Conservation (phyloP, 1,284 basidiomycete genomes). For the Malassezia brasiliensis region DNA sequence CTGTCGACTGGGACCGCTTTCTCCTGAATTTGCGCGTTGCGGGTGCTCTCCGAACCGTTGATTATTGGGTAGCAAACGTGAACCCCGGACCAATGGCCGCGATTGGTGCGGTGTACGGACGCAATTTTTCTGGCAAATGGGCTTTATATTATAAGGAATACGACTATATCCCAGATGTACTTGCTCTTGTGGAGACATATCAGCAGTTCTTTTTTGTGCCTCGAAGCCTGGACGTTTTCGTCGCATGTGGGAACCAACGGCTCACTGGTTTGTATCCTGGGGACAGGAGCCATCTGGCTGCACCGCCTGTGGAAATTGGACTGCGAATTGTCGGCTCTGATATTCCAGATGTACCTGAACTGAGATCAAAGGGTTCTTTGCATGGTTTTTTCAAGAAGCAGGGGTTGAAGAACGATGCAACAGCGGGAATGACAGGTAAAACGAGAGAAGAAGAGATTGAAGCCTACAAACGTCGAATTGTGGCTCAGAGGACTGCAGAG, state of each 20-base stretch:
- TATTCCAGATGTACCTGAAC: background rate
- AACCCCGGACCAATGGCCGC: background rate
- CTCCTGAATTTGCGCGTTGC: background rate
- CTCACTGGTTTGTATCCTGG: background rate
- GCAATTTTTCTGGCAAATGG: background rate
- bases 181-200: background rate
- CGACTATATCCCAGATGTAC: background rate
- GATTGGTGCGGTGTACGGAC: background rate
- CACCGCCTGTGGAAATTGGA: background rate
- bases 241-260: background rate
- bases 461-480: background rate
- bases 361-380: background rate
- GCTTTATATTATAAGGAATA: background rate
- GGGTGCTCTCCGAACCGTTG: background rate
- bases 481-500: background rate
- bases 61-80: background rate
- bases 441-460: background rate
- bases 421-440: background rate
- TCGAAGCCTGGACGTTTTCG: background rate
- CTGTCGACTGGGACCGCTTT: slow-evolving; percentile 5
- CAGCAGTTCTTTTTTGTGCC: background rate
- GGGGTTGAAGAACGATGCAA: background rate
- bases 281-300: background rate
- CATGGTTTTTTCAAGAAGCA: background rate
- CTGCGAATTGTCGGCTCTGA: background rate